Base-by-base conservation (phyloP, 108 stramenopile genomes). In the Fistulifera solaris region DNA sequence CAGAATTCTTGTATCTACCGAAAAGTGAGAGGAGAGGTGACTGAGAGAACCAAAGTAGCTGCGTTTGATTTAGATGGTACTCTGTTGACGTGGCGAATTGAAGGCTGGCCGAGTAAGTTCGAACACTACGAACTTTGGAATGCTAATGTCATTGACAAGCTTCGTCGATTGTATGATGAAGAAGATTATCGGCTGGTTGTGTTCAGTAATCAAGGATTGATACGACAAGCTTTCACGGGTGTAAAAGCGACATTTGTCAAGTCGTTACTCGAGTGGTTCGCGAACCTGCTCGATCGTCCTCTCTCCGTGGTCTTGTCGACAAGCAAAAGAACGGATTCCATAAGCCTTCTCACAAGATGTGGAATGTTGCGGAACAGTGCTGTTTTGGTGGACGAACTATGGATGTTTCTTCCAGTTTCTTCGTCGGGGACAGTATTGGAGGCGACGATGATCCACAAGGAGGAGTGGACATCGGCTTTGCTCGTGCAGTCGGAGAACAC, bases 31-130 rank as follows among this genome's bases (percentile, higher is more conserved):
- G n/a, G 26, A 43, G 50, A 49, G 6, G 31, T 35, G 31, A 35
- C 3, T 53, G 10, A 64, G 6, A 35, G 70, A 1, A 58, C 44
- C 1, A 82, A 73, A 59, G 83, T 85, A 15, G 85, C 85, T 14
- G 85, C 80, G 17, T 75, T 90, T 41, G 89, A 90, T 64, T 48
- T 90, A 45, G 89, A 90, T 58, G 78, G 77, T 26, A 90, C 89
- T 7, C 58, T 90, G 19, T 50, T 83, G 7, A 40, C 68, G 6
- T 90, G 83, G 83, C 52, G 55, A n/a, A 64, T 55, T 18, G 28
- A 72, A 0, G 63, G 28, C 45, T 87, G 71, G 72, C 85, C 89
- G 1, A 67, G 17, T 38, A 52, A 51, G 21, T 54, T 67, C 24
- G 70, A 70, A 16, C 80, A 91, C 41, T 91, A 82, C 44, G 80